phyloP scores from a whole-genome alignment of 176 grass and related monocot species.

The Leersia perrieri region DNA sequence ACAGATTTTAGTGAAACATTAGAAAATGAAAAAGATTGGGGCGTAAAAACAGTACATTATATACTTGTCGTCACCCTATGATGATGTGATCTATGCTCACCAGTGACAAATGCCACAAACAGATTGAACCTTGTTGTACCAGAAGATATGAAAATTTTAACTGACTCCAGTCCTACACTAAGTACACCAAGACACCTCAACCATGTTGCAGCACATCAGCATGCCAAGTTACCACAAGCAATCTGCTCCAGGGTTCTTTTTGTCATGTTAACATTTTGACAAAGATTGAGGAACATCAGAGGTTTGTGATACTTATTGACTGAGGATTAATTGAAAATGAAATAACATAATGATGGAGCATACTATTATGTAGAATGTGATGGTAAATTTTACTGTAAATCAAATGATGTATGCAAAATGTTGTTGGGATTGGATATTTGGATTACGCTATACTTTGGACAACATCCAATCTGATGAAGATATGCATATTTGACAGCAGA shows the following conservation, averaged over 20 bases:
- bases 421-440: not conserved
- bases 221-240: constrained; percentile 48
- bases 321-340: constrained; percentile 81
- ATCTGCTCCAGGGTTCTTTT: constrained; percentile 87
- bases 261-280: constrained; percentile 73
- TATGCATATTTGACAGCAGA: not conserved
- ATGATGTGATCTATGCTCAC: too few species aligned
- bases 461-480: not conserved
- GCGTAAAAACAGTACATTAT: too few species aligned
- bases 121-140: too few species aligned
- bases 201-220: too few species aligned
- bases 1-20: constrained; percentile 35
- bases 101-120: too few species aligned
- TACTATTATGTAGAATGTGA: not conserved
- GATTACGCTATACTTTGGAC: not conserved
- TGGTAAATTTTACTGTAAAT: not conserved
- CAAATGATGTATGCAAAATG: not conserved
- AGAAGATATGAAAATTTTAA: too few species aligned
- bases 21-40: constrained; percentile 22
- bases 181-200: too few species aligned
- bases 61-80: too few species aligned
- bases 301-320: constrained; percentile 77
- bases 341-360: not conserved
- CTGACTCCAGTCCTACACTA: too few species aligned
- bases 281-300: constrained; percentile 69